Base-by-base conservation (phyloP, 352 stramenopile species). In the Globisporangium lucens region DNA sequence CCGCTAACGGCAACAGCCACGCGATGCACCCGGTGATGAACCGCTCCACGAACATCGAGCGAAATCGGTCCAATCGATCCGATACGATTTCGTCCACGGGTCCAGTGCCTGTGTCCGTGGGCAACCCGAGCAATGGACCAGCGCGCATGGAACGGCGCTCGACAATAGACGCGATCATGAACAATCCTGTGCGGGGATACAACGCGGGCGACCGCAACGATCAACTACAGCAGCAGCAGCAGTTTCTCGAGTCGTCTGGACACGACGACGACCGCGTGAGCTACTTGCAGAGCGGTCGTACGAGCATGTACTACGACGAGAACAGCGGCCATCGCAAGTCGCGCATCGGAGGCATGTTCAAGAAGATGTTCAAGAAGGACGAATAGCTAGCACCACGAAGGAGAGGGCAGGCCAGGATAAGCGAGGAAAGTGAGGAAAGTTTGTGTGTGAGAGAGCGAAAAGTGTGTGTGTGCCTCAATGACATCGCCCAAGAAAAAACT, bases 301-400 rank as follows among this genome's bases (percentile, higher is more conserved):
- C 74, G 47, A 91, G 79, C 71, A 71, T 90, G 43, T 86, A 88
- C 72, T 85, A 83, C 67, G 75, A 82, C 43, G 86, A 94, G 49
- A 76, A 90, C 33, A 69, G 70, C 7, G 65, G 62, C 8, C 80
- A 86, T 43, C 84, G 87, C 43, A 93, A 93, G 70, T 94, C 84
- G 20, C 83, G 84, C 9, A 89, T 94, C 49, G 85, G 87, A 56
- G 84, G 87, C 71, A 91, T 93, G 82, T 91, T 94, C 75, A 94
- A 94, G 76, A 94, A 94, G 68, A 94, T 94, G 84, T 94, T 94
- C 80, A 94, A 93, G 79, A 93, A 93, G 71, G 83, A 93, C 35
- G 80, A 87, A 69, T 22, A 61, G 55, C 5, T 27, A 60, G 20
- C 7, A 46, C 8, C 53, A 57, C 17, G 17, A 29, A 29, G 35